A percentile compares a stretch with the other conserved stretches of the same genome.
Conservation (phyloP, 768 basidiomycete species). For the Pleurotus salmoneostramineus region DNA sequence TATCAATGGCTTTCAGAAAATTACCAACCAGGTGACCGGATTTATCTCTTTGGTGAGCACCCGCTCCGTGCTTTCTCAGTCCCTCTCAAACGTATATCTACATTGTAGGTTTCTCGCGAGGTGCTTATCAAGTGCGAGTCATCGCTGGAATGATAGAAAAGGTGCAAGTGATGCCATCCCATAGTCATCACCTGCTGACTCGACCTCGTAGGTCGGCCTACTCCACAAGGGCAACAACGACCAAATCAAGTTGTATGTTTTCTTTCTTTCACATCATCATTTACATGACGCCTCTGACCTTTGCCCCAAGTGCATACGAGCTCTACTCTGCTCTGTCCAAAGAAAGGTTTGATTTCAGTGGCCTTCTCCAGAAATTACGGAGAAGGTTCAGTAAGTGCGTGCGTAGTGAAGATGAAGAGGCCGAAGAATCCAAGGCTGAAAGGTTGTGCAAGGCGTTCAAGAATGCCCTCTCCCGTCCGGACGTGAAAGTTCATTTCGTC, state of each 20-base stretch:
- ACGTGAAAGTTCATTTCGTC: constrained; percentile 38
- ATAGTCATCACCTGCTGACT: constrained; percentile 19
- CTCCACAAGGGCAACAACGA: constrained; percentile 34
- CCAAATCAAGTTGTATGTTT: constrained; percentile 33
- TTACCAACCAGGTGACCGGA: constrained; percentile 31
- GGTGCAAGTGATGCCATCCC: constrained; percentile 15
- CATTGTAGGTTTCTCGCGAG: constrained; percentile 41
- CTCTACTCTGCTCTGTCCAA: constrained; percentile 19
- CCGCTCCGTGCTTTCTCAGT: neutral
- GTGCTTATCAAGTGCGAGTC: constrained; percentile 42
- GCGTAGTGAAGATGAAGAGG: neutral
- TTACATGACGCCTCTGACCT: neutral
- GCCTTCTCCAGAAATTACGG: neutral
- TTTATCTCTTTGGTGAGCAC: constrained; percentile 36
- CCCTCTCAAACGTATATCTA: neutral
- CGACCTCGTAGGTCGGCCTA: constrained; percentile 36
- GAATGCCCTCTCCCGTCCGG: constrained; percentile 14
- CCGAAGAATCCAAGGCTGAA: neutral
- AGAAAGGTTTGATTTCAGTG: neutral
- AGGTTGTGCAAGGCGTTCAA: constrained; percentile 13
- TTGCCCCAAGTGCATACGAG: constrained; percentile 28
- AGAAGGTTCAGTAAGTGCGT: neutral
- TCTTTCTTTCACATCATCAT: neutral
- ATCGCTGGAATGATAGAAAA: constrained; percentile 40
- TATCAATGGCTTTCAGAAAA: constrained; percentile 39